Evolutionary conservation across 2,329 filamentous ascomycete genomes (phyloP).

Genomic region (Aspergillus sp.): DNA sequence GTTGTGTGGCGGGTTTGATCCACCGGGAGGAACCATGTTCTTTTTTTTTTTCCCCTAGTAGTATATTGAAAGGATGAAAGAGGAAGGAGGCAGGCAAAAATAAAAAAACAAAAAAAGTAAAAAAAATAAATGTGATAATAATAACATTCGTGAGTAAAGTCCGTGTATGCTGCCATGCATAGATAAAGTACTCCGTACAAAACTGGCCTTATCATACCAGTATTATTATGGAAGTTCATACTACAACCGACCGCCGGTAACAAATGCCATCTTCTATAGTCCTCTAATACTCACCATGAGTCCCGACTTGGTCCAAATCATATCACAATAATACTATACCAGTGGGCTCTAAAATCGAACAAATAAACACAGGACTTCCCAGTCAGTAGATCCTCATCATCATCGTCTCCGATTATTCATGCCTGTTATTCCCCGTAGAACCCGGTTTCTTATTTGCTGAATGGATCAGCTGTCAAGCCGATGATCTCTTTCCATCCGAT

Average conservation of each 20-base stretch:
- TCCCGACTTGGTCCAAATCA: not conserved
- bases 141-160: not conserved
- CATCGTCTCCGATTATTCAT: not conserved
- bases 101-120: not conserved
- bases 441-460: slow-evolving; percentile 12
- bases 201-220: too few relatives aligned
- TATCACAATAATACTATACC: not conserved
- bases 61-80: not conserved
- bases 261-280: too few relatives aligned
- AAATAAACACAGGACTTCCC: not conserved
- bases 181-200: too few relatives aligned
- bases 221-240: too few relatives aligned
- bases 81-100: not conserved
- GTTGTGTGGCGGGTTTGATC: slow-evolving; percentile 11
- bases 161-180: not conserved
- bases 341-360: not conserved
- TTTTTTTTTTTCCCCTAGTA: slow-evolving; percentile 1
- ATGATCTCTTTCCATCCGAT: slow-evolving; percentile 18
- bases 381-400: not conserved
- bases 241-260: too few relatives aligned
- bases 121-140: not conserved
- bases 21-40: slow-evolving; percentile 18
- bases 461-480: slow-evolving; percentile 20
- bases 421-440: not conserved
- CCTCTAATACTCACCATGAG: not conserved